These are phyloP conservation scores for Neoboletus magnificus DNA, from an alignment of 768 basidiomycete genomes.

Conservation along the genomic window DNA sequence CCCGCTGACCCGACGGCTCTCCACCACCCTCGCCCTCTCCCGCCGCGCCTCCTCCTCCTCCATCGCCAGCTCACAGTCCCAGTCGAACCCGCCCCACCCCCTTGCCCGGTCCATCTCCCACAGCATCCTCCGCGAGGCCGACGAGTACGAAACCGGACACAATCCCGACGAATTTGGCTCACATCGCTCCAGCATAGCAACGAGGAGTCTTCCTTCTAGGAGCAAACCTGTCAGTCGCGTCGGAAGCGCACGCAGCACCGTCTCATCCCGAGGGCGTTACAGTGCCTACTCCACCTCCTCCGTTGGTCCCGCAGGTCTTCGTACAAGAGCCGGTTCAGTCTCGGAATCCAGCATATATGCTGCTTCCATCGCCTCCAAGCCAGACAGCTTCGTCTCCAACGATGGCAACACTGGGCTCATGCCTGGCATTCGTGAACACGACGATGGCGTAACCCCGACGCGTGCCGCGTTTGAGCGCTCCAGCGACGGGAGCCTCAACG, in stretches of 20 bases:
- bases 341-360: conserved; percentile 21
- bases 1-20: conserved; percentile 59
- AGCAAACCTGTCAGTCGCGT: conserved; percentile 22
- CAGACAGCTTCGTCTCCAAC: neutral
- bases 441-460: conserved; percentile 30
- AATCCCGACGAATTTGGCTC: conserved; percentile 26
- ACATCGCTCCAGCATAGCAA: conserved; percentile 9
- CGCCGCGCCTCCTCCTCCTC: conserved; percentile 46
- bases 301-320: neutral
- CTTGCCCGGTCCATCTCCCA: conserved; percentile 30
- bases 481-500: conserved; percentile 24
- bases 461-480: conserved; percentile 27
- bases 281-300: conserved; percentile 25
- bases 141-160: conserved; percentile 16
- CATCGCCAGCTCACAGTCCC: conserved; percentile 24
- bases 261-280: conserved; percentile 24
- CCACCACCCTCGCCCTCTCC: conserved; percentile 51
- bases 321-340: conserved; percentile 12
- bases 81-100: conserved; percentile 12
- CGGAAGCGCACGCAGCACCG: conserved; percentile 17
- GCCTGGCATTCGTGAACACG: conserved; percentile 29
- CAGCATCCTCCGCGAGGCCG: conserved; percentile 28
- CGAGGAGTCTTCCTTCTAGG: conserved; percentile 23
- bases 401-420: conserved; percentile 18
- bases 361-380: conserved; percentile 13